phyloP scores from a whole-genome alignment of 768 basidiomycete genomes.

The Collybiopsis luxurians region DNA sequence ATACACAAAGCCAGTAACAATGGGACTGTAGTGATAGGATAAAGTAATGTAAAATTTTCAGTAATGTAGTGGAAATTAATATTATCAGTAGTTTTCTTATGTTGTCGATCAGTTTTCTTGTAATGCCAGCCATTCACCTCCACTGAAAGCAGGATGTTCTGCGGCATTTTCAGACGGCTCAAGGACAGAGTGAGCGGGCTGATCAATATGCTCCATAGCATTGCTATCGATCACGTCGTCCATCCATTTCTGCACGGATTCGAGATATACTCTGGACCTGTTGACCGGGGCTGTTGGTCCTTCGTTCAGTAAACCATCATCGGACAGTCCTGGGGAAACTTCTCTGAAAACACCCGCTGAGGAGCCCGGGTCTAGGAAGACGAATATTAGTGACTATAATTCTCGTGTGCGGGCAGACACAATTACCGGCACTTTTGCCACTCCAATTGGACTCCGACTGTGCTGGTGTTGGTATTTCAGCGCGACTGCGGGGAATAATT shows the following conservation, averaged over 20 bases:
- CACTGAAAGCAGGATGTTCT: neutral
- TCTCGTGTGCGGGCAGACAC: neutral
- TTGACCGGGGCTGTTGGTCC: conserved; percentile 10
- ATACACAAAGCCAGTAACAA: neutral
- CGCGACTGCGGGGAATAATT: conserved; percentile 21
- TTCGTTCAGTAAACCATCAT: conserved; percentile 17
- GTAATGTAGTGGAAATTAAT: too few relatives aligned
- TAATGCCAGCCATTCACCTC: conserved; percentile 1
- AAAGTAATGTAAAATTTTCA: too few relatives aligned
- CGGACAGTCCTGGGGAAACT: conserved; percentile 25
- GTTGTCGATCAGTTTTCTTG: neutral
- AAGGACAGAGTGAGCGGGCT: neutral
- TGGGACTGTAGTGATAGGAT: too few relatives aligned
- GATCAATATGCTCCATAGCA: neutral
- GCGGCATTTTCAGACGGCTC: neutral
- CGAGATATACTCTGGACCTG: conserved; percentile 8
- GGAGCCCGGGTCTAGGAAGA: conserved; percentile 28
- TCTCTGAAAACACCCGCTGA: conserved; percentile 29
- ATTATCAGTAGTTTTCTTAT: neutral
- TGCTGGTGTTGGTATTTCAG: conserved; percentile 23
- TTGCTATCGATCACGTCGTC: conserved; percentile 17
- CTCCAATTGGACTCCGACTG: conserved; percentile 44
- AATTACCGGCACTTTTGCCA: conserved; percentile 37
- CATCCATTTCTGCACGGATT: conserved; percentile 19
- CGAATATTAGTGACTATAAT: neutral